Base-by-base conservation (phyloP, 164 flowering plant genomes). In the Macadamia integrifolia region DNA sequence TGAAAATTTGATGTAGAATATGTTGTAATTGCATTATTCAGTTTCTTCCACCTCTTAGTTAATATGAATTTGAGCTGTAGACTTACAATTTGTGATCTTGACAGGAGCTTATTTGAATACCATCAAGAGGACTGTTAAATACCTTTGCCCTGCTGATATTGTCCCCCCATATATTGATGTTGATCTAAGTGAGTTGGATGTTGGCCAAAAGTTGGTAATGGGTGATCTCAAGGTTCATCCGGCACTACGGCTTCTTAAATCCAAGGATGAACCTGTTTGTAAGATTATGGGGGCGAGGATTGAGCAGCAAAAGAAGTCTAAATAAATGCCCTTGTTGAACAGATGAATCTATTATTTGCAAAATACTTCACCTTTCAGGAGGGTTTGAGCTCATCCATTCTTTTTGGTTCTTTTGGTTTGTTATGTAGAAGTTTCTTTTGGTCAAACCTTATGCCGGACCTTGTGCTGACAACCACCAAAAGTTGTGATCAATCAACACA, bases 111-210 rank as follows among this genome's bases (percentile, higher is more conserved):
- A 74, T 74, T 78, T 92, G 74, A 90, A 92, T 83, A 85, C 86
- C 52, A 90, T 90, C 56, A 87, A 82, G 78, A 92, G 94, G 76
- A 89, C 89, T 1, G 89, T 86, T 3, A 86, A 78, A 77, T 92
- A 46, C 76, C 82, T 89, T 62, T 95, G 99, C 76, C 99, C 99
- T 1, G 96, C 98, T 0, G 98, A 90, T 65, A 62, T 92, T 17
- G 83, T 95, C 60, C 99, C 99, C 48, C 97, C 99, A 1, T 92
- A 82, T 64, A 92, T 95, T 64, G 99, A 95, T 31, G 97, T 94
- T 60, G 99, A 94, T 83, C 69, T 95, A 35, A 95, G 98, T 55
- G 94, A 90, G 81, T 72, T 95, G 80, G 98, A 95, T 64, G 96
- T 83, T 8, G 94, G 92, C 28, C 87, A 92, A 70, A 91, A 88